These are phyloP conservation scores for Metarhizium anisopliae DNA, from an alignment of 2,329 filamentous ascomycete species.

Conservation along the genomic window DNA sequence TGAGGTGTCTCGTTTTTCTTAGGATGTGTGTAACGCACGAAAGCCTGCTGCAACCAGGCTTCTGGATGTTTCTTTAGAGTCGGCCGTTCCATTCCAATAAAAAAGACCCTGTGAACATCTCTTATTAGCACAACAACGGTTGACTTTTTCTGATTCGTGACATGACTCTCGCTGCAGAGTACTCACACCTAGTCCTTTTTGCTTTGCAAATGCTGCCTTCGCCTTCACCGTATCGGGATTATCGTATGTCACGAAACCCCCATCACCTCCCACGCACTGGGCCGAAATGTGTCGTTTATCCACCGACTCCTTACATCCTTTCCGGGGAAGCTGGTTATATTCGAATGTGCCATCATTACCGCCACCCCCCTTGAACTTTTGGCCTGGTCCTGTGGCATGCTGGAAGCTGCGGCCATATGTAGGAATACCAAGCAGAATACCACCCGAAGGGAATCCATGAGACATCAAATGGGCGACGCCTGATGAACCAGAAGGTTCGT, in stretches of 20 bases:
- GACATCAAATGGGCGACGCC: slow-evolving; percentile 57
- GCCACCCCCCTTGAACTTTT: slow-evolving; percentile 44
- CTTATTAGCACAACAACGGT: slow-evolving; percentile 3
- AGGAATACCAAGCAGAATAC: slow-evolving; percentile 68
- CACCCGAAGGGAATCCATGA: slow-evolving; percentile 58
- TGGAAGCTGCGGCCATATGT: slow-evolving; percentile 69
- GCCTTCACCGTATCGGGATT: slow-evolving; percentile 66
- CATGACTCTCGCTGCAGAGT: background rate
- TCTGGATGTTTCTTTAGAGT: slow-evolving; percentile 48
- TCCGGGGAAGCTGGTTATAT: slow-evolving; percentile 59
- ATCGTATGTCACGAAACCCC: slow-evolving; percentile 73
- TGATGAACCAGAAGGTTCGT: slow-evolving; percentile 56
- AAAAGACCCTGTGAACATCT: slow-evolving; percentile 52
- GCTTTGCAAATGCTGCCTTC: slow-evolving; percentile 66
- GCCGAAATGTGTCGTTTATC: slow-evolving; percentile 62
- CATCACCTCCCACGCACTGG: slow-evolving; percentile 62
- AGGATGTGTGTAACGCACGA: slow-evolving; percentile 30
- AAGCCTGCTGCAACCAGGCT: slow-evolving; percentile 53
- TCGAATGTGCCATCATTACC: slow-evolving; percentile 66
- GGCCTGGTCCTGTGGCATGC: slow-evolving; percentile 53
- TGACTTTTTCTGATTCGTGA: no score
- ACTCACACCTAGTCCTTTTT: slow-evolving; percentile 57
- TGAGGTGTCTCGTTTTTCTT: background rate
- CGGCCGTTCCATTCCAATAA: slow-evolving; percentile 72
- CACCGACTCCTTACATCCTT: slow-evolving; percentile 53